Conservation (phyloP, 2,329 filamentous ascomycete genomes). For the Aspergillus terreus region DNA sequence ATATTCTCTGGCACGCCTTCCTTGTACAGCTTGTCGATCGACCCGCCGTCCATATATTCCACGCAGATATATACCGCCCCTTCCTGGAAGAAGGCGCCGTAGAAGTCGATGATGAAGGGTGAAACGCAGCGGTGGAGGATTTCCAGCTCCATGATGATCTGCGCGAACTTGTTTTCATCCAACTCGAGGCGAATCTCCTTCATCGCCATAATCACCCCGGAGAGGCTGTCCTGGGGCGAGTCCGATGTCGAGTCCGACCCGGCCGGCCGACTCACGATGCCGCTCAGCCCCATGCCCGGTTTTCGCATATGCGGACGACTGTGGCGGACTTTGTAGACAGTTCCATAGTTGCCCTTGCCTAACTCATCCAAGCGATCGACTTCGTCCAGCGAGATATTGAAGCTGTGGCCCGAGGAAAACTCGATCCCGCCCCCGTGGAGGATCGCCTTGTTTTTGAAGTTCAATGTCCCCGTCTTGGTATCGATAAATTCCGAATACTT, state of each 20-base stretch:
- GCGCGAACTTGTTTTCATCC: slow-evolving; percentile 93
- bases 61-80: slow-evolving; percentile 99
- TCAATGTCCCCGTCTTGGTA: slow-evolving; percentile 83
- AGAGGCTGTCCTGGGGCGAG: slow-evolving; percentile 25
- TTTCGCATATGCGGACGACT: slow-evolving; percentile 64
- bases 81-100: slow-evolving; percentile 98
- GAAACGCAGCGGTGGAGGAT: slow-evolving; percentile 93
- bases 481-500: slow-evolving; percentile 82
- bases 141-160: slow-evolving; percentile 96
- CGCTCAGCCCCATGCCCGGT: slow-evolving; percentile 57
- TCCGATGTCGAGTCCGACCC: slow-evolving; percentile 14
- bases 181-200: slow-evolving; percentile 95
- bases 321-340: slow-evolving; percentile 94
- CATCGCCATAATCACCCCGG: slow-evolving; percentile 92
- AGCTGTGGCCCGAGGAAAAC: slow-evolving; percentile 83
- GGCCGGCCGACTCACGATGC: slow-evolving; percentile 49
- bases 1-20: slow-evolving; percentile 88
- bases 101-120: slow-evolving; percentile 97
- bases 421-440: slow-evolving; percentile 88
- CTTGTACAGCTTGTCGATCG: slow-evolving; percentile 90
- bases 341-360: slow-evolving; percentile 97
- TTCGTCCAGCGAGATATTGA: slow-evolving; percentile 93
- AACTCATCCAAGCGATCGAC: slow-evolving; percentile 90
- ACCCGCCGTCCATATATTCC: slow-evolving; percentile 98
- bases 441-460: slow-evolving; percentile 87